Conservation (phyloP, 345 rosid species). For the Bruguiera parviflora region DNA sequence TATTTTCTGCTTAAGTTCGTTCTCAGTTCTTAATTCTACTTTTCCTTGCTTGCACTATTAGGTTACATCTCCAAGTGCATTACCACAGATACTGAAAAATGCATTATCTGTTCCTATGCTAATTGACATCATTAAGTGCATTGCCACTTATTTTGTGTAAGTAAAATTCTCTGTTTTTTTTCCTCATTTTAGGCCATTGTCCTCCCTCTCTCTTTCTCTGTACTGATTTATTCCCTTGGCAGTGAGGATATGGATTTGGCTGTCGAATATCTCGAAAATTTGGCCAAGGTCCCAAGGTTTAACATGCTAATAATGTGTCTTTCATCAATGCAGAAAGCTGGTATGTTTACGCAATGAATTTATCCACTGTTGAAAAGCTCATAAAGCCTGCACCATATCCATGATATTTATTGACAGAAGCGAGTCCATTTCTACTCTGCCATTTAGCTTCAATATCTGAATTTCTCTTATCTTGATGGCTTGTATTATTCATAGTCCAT, state of each 20-base stretch:
- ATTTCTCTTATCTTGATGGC: background rate
- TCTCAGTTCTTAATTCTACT: background rate
- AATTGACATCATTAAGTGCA: slow-evolving; percentile 65
- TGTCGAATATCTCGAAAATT: slow-evolving; percentile 59
- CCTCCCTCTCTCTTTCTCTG: slow-evolving; percentile 1
- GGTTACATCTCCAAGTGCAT: slow-evolving; percentile 70
- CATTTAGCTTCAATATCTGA: background rate
- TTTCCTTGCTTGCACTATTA: slow-evolving; percentile 20
- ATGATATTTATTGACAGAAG: background rate
- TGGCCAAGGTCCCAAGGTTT: slow-evolving; percentile 87
- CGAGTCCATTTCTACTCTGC: background rate
- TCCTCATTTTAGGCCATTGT: background rate
- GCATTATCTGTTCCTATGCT: slow-evolving; percentile 68
- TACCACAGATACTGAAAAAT: slow-evolving; percentile 74
- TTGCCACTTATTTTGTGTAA: slow-evolving; percentile 67
- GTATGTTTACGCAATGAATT: slow-evolving; percentile 36
- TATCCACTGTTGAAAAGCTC: background rate
- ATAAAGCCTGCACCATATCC: background rate
- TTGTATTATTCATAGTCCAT: background rate
- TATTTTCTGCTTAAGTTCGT: slow-evolving; percentile 10
- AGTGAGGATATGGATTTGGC: slow-evolving; percentile 76
- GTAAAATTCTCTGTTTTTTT: slow-evolving; percentile 20
- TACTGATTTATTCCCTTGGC: slow-evolving; percentile 21
- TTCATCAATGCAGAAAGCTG: slow-evolving; percentile 62
- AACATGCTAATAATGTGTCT: slow-evolving; percentile 72